A percentile compares a stretch with the other conserved stretches of the same genome.
Conservation (phyloP, 2,329 filamentous ascomycete genomes). For the Exophiala lecanii-corni region DNA sequence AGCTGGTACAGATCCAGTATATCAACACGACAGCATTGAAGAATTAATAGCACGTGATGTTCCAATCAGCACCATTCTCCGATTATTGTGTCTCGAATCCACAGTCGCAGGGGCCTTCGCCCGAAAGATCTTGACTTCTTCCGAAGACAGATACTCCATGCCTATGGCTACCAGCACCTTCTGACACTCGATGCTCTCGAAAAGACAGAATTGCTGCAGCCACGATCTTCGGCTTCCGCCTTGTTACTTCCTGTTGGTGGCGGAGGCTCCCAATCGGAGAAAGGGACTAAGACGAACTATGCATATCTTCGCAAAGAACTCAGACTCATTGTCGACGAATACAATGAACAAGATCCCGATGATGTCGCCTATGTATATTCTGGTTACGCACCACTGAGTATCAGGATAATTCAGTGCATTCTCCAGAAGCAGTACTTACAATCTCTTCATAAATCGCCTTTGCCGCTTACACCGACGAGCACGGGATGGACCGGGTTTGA, state of each 20-base stretch:
- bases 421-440: conserved; percentile 83
- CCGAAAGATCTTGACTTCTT: conserved; percentile 86
- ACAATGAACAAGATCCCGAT: conserved; percentile 89
- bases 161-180: conserved; percentile 92
- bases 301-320: conserved; percentile 79
- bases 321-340: conserved; percentile 88
- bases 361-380: conserved; percentile 98
- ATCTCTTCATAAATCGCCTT: conserved; percentile 62
- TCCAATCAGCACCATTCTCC: conserved; percentile 73
- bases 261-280: conserved; percentile 37
- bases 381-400: conserved; percentile 88
- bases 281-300: conserved; percentile 80
- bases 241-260: conserved; percentile 74
- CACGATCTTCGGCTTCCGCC: conserved; percentile 70
- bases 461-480: conserved; percentile 54
- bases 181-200: conserved; percentile 84
- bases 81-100: conserved; percentile 85
- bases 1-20: conserved; percentile 80
- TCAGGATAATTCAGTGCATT: conserved; percentile 86
- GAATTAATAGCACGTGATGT: conserved; percentile 89
- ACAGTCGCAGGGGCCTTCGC: conserved; percentile 85
- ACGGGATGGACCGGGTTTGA: conserved; percentile 94
- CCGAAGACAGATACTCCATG: conserved; percentile 80
- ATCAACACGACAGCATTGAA: conserved; percentile 85
- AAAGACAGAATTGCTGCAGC: conserved; percentile 79